Conservation (phyloP, 1,284 basidiomycete species). For the Polyporus tsugae region DNA sequence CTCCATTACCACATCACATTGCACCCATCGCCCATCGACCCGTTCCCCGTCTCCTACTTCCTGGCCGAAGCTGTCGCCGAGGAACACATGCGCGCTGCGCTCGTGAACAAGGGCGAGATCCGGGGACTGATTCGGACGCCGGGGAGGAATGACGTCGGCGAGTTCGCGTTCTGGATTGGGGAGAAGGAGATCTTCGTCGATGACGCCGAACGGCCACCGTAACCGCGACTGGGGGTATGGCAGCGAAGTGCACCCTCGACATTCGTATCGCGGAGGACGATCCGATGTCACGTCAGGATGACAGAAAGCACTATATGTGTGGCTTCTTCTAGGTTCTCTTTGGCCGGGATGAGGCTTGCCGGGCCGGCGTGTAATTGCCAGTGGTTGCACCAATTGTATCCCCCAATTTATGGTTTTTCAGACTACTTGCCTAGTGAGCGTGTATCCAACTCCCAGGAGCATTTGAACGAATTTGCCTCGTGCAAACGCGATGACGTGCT, state of each 20-base stretch:
- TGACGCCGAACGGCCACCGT: constrained; percentile 8
- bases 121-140: constrained; percentile 46
- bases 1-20: constrained; percentile 37
- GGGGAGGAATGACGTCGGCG: constrained; percentile 28
- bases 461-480: too few relatives aligned
- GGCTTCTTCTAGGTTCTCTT: not conserved
- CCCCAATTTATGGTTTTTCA: not conserved
- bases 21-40: constrained; percentile 37
- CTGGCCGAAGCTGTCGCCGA: constrained; percentile 40
- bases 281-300: not conserved
- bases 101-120: constrained; percentile 38
- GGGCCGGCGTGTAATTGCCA: not conserved
- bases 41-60: constrained; percentile 38
- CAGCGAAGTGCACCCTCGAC: not conserved
- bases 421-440: not conserved
- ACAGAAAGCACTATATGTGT: not conserved
- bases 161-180: constrained; percentile 39
- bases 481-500: too few relatives aligned
- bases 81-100: constrained; percentile 35
- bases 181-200: constrained; percentile 34
- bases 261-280: not conserved
- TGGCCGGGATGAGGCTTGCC: not conserved
- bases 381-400: not conserved
- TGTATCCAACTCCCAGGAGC: not conserved
- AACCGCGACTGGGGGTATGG: not conserved